Evolutionary conservation across 306 rosid species (phyloP), one percentile per base, ranked within the genome.

Genomic region (Cucurbita argyrosperma): DNA sequence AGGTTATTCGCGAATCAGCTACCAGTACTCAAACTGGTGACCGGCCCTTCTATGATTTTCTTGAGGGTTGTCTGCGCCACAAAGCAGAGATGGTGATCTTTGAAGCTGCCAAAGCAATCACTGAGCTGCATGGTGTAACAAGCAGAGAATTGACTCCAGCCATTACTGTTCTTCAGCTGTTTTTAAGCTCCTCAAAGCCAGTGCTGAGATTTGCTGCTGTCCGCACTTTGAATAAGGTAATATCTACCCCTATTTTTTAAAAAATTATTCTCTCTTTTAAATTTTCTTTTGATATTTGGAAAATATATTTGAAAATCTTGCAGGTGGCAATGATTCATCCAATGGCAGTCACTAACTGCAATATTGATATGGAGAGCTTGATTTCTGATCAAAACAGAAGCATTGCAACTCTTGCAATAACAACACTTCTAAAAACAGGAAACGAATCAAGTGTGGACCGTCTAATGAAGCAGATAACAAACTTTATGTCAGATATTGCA

Each of bases 261-360:
- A 1, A 53, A 11, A 38, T 55, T 38, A 19, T 55, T 56, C 18
- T 54, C 2, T 72, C 38, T 72, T n/a, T 13, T 55, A 6, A 66
- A 54, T 77, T 51, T 40, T 62, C 61, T 35, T 46, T 59, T 74
- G 74, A 77, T 40, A 43, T 56, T 19, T 43, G 7, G 23, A 40
- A 18, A 54, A 6, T 57, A 54, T 50, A 40, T 76, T 19, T 49
- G 62, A 62, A 79, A 38, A 11, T 30, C 80, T 76, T 77, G 76
- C 90, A 94, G 97, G 99, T 94, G 80, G 99, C 99, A 81, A 94
- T 94, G 99, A 85, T 96, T 52, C 96, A 94, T 84, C 97, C 99
- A 82, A 85, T 91, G 99, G 96, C 97, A 16, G 99, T 94, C 81
- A 94, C 99, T 9, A 94, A 94, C 86, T 94, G 99, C 88, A 94